Base-by-base conservation (phyloP, 1,139 yeast species). In the Candida pseudocylindracea region DNA sequence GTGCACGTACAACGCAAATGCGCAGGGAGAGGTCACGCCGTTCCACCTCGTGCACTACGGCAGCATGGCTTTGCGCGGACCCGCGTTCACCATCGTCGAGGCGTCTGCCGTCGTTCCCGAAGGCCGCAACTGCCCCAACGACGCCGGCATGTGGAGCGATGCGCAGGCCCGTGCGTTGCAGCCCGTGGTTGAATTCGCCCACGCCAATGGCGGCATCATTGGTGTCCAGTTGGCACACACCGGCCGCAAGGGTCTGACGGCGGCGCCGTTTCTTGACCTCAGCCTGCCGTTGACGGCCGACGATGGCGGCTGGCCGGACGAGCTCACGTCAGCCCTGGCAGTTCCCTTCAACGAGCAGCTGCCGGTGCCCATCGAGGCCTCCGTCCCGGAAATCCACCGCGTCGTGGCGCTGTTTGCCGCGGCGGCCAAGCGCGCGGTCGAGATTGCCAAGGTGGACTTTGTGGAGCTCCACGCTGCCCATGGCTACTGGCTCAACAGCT, bases 401-500 rank as follows among this genome's bases (percentile, higher is more conserved):
- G 39, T 48, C 20, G 20, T 15, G 20, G 6, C 6, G 20, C 20
- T 15, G 20, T 67, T 54, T 41, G 62, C 56, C 20, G 40, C 39
- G 2, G 69, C 70, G 7, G 67, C 68, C 2, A 53, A 53, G 36
- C 52, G 60, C 39, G 63, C 69, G 2, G 49, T 53, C 30, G 49
- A 57, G 20, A 57, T 60, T 33, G 74, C 75, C 4, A 59, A 3
- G 55, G 62, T 20, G 71, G 59, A 2, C 68, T 75, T 5, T 58
- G 70, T 26, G 52, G 65, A 2, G 37, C 58, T 15, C 45, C 53
- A 26, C 54, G 43, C 34, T 48, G 55, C 81, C 12, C 71, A 74
- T 49, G 83, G 31, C 60, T 74, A 70, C 49, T 53, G 74, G 34
- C 43, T 72, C 32, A 73, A 72, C 49, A 72, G 67, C 46, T 73